phyloP scores from a whole-genome alignment of 2,329 filamentous ascomycete species.

The Akanthomyces lecanii region DNA sequence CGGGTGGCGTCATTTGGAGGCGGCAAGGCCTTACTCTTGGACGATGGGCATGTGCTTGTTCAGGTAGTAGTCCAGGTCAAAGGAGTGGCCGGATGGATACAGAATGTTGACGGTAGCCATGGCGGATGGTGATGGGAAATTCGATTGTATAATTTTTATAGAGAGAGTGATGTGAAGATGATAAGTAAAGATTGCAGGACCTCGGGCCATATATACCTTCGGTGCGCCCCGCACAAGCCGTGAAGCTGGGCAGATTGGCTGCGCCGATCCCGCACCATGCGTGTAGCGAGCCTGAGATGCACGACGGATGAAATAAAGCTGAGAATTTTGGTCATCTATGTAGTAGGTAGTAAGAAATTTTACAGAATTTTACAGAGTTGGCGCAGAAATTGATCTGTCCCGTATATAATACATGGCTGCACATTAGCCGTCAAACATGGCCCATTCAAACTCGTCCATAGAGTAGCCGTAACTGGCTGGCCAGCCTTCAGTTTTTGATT shows the following conservation, averaged over 20 bases:
- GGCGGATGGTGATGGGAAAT: neutral
- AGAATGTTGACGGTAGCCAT: conserved; percentile 27
- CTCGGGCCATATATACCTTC: neutral
- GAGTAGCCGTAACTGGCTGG: conserved; percentile 11
- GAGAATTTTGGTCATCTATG: neutral
- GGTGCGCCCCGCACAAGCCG: neutral
- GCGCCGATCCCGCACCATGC: neutral
- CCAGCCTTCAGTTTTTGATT: neutral
- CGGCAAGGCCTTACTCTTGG: conserved; percentile 21
- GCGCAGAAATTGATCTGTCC: neutral
- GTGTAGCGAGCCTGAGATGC: neutral
- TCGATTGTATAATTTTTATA: neutral
- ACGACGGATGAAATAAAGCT: neutral
- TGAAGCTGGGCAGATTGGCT: neutral
- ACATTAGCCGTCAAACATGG: conserved; percentile 2
- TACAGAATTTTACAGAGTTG: neutral
- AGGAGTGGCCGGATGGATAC: conserved; percentile 40
- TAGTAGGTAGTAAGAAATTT: neutral
- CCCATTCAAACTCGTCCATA: conserved; percentile 15
- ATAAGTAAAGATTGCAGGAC: neutral
- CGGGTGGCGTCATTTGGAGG: neutral
- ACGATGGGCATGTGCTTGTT: conserved; percentile 43
- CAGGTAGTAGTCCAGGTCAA: conserved; percentile 48
- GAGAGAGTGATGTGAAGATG: neutral
- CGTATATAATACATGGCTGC: neutral